Percentiles rank a stretch among this genome's conserved stretches.
Evolutionary conservation across 257 asterid genomes (phyloP).

Genomic region (Scutellaria barbata): DNA sequence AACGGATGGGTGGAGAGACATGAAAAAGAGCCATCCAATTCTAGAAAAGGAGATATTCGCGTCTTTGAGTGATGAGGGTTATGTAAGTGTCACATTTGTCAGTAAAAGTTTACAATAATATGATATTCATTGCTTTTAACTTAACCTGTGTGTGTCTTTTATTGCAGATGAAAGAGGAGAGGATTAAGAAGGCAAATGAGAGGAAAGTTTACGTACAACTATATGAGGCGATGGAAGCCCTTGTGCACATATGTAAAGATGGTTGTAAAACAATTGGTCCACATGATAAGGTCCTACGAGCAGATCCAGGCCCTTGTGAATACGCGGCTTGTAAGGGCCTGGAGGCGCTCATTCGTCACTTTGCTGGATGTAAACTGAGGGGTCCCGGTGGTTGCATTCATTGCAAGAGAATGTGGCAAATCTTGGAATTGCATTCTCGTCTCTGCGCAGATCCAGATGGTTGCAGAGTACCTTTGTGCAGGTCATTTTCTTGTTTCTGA

Average conservation of each 20-base stretch:
- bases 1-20: constrained; percentile 78
- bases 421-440: constrained; percentile 81
- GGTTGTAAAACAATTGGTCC: constrained; percentile 92
- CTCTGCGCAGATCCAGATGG: constrained; percentile 63
- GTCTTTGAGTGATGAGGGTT: constrained; percentile 53
- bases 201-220: constrained; percentile 60
- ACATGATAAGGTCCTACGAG: constrained; percentile 52
- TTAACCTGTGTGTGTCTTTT: background rate
- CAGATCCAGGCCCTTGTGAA: constrained; percentile 61
- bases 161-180: constrained; percentile 55
- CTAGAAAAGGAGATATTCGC: constrained; percentile 63
- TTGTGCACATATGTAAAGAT: constrained; percentile 82
- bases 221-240: constrained; percentile 92
- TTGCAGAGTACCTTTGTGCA: constrained; percentile 85
- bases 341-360: constrained; percentile 74
- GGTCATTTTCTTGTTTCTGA: constrained; percentile 40
- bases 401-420: constrained; percentile 91
- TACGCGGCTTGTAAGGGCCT: constrained; percentile 74
- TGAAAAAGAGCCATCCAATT: constrained; percentile 84
- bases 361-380: constrained; percentile 74
- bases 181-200: constrained; percentile 58
- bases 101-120: background rate
- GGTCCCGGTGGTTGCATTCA: constrained; percentile 75
- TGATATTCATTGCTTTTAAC: background rate
- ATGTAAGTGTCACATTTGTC: constrained; percentile 48